Evolutionary conservation across 2,329 filamentous ascomycete genomes (phyloP), one percentile per base, ranked within the genome.

Genomic region (Aspergillus sp.): DNA sequence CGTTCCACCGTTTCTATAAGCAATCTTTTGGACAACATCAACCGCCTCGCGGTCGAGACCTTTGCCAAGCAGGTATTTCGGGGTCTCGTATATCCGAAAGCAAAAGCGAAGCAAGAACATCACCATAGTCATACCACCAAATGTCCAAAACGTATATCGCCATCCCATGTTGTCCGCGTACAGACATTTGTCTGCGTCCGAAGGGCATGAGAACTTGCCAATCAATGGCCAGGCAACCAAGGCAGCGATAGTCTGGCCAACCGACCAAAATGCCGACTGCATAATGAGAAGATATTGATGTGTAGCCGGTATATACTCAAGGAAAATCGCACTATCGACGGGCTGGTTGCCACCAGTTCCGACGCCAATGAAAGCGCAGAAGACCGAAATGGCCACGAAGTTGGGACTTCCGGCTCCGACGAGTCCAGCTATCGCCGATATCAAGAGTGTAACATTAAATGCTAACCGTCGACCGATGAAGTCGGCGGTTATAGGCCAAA

Each of bases 261-360:
- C 61, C 61, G 69, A 71, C 74, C 74, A 77, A 73, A 72, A 75
- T 10, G 65, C 69, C 1, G 74, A 71, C 65, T 69, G 64, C 10
- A 73, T 57, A 4, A 71, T 76, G 36, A 77, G 56, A 22, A 89
- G 79, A 85, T 86, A 90, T 69, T 89, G 86, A 67, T 85, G 80
- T 55, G 82, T 79, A 18, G 82, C 77, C 0, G 84, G 84, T 3
- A 86, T 68, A 65, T 49, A 50, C 45, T 55, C 46, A 2, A 50
- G 42, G 16, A 55, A 55, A 26, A 55, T 29, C 3, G 54, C 31
- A 7, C 39, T 56, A 39, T 46, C 39, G 5, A 26, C n/a, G 16
- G 29, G 50, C 10, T 53, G 54, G 69, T 74, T 58, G 71, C 75
- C 54, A 2, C 60, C 60, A 2, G n/a, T 50, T 6, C 36, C 36